phyloP scores from a whole-genome alignment of 768 basidiomycete genomes.

The Rhodotorula graminis region DNA sequence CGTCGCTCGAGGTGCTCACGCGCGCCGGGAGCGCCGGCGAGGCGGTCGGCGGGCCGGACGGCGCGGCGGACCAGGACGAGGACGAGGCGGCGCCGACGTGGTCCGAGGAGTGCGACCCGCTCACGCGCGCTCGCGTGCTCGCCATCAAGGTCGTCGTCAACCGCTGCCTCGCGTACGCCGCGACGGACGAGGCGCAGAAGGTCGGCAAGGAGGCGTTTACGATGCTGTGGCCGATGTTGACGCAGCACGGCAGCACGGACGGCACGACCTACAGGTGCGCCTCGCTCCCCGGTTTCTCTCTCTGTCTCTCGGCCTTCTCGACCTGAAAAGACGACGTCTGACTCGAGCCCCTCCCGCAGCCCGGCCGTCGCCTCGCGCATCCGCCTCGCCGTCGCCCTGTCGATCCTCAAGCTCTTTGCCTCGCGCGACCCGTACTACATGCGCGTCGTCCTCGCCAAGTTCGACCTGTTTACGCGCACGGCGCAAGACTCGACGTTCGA shows the following conservation, averaged over 20 bases:
- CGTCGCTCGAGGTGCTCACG: conserved; percentile 51
- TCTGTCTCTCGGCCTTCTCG: too few species aligned
- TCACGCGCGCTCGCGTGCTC: conserved; percentile 65
- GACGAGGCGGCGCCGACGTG: conserved; percentile 63
- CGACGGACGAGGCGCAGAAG: conserved; percentile 56
- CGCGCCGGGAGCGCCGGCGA: conserved; percentile 32
- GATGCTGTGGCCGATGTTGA: conserved; percentile 67
- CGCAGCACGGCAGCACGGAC: conserved; percentile 46
- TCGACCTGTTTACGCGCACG: conserved; percentile 64
- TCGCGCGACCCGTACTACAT: conserved; percentile 55
- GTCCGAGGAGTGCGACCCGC: conserved; percentile 61
- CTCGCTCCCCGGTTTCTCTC: not conserved
- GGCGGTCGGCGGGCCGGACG: conserved; percentile 19
- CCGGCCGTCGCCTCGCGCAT: conserved; percentile 62
- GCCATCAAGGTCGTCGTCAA: conserved; percentile 76
- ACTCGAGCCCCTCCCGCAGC: conserved; percentile 50
- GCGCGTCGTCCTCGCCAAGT: conserved; percentile 57
- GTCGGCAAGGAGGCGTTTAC: conserved; percentile 70
- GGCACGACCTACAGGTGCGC: conserved; percentile 54
- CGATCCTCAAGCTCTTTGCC: conserved; percentile 69
- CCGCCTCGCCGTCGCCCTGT: conserved; percentile 74
- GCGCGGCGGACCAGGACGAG: not conserved
- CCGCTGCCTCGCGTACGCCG: conserved; percentile 66
- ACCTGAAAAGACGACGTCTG: too few species aligned
- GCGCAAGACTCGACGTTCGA: conserved; percentile 78